A percentile compares a stretch with the other conserved stretches of the same genome.
phyloP scores from a whole-genome alignment of 148 eudicot genomes.

The Pouteria glomerata region DNA sequence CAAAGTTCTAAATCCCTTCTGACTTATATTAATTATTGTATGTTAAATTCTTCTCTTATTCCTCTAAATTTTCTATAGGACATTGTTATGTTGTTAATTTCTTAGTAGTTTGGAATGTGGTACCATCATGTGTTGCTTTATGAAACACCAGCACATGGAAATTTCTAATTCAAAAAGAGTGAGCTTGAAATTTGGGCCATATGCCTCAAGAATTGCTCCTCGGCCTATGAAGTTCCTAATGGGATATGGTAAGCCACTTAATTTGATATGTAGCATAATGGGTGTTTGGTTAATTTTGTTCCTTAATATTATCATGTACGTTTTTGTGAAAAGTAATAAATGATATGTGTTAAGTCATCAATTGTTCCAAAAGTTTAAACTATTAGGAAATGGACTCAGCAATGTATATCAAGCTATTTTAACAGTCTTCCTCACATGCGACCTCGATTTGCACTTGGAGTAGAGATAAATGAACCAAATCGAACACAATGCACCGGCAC shows the following conservation, averaged over 20 bases:
- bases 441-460: too few relatives aligned
- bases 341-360: too few relatives aligned
- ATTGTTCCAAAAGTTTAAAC: too few relatives aligned
- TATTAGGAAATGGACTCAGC: too few relatives aligned
- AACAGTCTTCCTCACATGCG: too few relatives aligned
- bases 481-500: too few relatives aligned
- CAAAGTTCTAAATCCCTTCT: neutral
- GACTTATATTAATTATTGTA: neutral
- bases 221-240: neutral
- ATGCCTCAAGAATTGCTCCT: neutral
- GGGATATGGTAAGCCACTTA: neutral
- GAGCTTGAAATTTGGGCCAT: neutral
- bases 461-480: too few relatives aligned
- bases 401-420: too few relatives aligned
- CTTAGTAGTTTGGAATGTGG: neutral
- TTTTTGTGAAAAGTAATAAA: neutral
- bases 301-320: neutral
- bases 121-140: neutral
- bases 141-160: neutral
- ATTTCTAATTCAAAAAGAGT: neutral
- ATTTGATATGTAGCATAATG: neutral
- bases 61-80: neutral
- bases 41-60: neutral
- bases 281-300: neutral
- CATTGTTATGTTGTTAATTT: neutral